Percentiles rank a stretch among this genome's conserved stretches.
Conservation (phyloP, 148 eudicot species). For the Heliamphora exappendiculata region DNA sequence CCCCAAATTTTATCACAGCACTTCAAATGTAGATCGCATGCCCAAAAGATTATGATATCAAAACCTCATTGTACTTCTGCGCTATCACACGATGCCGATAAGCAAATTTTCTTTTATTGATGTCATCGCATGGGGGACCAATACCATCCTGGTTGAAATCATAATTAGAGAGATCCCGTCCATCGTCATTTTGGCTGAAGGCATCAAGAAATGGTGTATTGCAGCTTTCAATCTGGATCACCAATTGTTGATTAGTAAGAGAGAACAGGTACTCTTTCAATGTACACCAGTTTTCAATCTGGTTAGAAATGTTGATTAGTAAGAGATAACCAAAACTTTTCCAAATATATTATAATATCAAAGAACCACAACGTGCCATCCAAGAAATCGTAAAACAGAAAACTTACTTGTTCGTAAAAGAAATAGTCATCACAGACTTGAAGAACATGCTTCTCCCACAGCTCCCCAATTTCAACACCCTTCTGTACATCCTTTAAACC, state of each 20-base stretch:
- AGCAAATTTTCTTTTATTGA: conserved; percentile 66
- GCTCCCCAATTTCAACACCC: conserved; percentile 69
- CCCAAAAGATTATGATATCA: not conserved
- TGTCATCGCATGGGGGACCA: conserved; percentile 44
- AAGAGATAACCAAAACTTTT: not conserved
- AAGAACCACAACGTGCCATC: not conserved
- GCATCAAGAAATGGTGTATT: conserved; percentile 64
- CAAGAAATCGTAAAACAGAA: not conserved
- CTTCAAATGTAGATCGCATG: not conserved
- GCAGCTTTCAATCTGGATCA: conserved; percentile 62
- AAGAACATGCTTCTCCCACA: conserved; percentile 84
- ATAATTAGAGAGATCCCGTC: conserved; percentile 65
- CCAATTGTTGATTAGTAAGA: conserved; percentile 9
- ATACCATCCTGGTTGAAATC: conserved; percentile 60
- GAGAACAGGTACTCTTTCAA: too few relatives aligned
- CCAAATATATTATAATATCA: not conserved
- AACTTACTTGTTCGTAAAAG: conserved; percentile 77
- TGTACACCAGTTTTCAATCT: conserved; percentile 82
- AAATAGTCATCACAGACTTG: conserved; percentile 70
- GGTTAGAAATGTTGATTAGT: conserved; percentile 16
- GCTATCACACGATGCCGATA: conserved; percentile 64
- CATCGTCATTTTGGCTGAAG: conserved; percentile 63
- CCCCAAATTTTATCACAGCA: too few relatives aligned
- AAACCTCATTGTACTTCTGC: conserved; percentile 74
- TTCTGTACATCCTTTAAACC: conserved; percentile 69